Percentiles rank a stretch among this genome's conserved stretches.
Evolutionary conservation across 768 basidiomycete species (phyloP).

Genomic region (Lactarius vividus): DNA sequence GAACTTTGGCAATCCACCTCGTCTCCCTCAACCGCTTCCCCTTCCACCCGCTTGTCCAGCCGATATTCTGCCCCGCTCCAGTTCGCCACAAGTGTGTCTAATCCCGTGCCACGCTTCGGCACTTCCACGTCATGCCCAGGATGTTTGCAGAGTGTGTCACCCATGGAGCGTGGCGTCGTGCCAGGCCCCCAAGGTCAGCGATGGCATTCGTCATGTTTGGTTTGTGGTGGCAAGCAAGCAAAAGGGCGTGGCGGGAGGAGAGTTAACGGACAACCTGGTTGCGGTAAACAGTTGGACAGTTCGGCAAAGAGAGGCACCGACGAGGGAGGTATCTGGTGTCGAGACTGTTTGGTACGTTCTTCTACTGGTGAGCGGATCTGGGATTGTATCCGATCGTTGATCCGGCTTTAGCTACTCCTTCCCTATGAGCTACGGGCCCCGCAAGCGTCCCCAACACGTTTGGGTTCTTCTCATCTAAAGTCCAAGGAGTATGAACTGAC

Average conservation of each 20-base stretch:
- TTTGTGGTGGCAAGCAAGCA: slow-evolving; percentile 71
- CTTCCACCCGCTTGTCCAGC: slow-evolving; percentile 37
- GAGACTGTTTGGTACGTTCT: slow-evolving; percentile 67
- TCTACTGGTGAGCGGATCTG: neutral
- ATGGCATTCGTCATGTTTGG: slow-evolving; percentile 76
- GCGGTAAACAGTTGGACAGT: slow-evolving; percentile 80
- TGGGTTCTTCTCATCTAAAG: slow-evolving; percentile 41
- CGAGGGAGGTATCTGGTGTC: slow-evolving; percentile 70
- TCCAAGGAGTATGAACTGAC: slow-evolving; percentile 41
- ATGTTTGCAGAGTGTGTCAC: slow-evolving; percentile 68
- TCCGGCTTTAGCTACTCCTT: slow-evolving; percentile 50
- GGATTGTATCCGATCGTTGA: slow-evolving; percentile 5
- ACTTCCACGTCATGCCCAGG: slow-evolving; percentile 66
- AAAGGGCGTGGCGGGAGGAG: slow-evolving; percentile 42
- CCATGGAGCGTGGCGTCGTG: slow-evolving; percentile 84
- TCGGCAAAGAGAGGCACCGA: slow-evolving; percentile 71
- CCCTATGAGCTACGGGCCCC: slow-evolving; percentile 48
- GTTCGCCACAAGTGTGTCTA: slow-evolving; percentile 38
- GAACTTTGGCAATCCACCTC: slow-evolving; percentile 29
- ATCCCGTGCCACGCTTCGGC: slow-evolving; percentile 54
- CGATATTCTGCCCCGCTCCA: slow-evolving; percentile 41
- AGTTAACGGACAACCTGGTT: slow-evolving; percentile 65
- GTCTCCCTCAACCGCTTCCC: slow-evolving; percentile 26
- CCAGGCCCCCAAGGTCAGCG: slow-evolving; percentile 78
- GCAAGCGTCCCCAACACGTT: slow-evolving; percentile 51